Evolutionary conservation across 192 early-diverging fungal species (phyloP).

Genomic region (Entomortierella lignicola): DNA sequence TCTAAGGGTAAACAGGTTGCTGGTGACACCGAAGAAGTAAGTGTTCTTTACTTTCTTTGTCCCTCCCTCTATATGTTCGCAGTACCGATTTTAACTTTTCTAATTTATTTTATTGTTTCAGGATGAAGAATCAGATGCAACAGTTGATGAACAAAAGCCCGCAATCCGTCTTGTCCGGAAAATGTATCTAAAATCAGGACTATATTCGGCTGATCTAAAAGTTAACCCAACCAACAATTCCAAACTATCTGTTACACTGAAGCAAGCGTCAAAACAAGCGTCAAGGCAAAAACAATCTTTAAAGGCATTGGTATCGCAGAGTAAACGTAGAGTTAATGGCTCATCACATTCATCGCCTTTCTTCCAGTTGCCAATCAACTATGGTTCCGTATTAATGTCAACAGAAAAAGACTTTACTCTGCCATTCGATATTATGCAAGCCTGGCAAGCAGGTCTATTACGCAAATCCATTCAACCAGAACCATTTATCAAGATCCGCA

Average conservation of each 20-base stretch:
- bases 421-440: slow-evolving; percentile 71
- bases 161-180: slow-evolving; percentile 32
- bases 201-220: slow-evolving; percentile 56
- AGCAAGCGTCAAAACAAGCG: not conserved
- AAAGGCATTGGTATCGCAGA: not conserved
- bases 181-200: slow-evolving; percentile 54
- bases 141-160: not conserved
- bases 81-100: not conserved
- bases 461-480: slow-evolving; percentile 51
- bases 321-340: not conserved
- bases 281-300: not conserved
- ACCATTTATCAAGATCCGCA: slow-evolving; percentile 64
- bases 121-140: slow-evolving; percentile 11
- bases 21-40: not conserved
- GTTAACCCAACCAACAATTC: slow-evolving; percentile 17
- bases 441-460: slow-evolving; percentile 52
- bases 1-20: slow-evolving; percentile 1
- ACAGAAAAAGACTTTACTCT: slow-evolving; percentile 71
- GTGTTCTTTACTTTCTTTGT: not conserved
- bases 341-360: slow-evolving; percentile 3
- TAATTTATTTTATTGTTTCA: not conserved
- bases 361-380: slow-evolving; percentile 72
- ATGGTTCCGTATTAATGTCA: slow-evolving; percentile 66
- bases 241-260: slow-evolving; percentile 14
- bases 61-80: not conserved